These are phyloP conservation scores for Incumbomyces delicatus DNA, from an alignment of 2,329 filamentous ascomycete species.

Conservation along the genomic window DNA sequence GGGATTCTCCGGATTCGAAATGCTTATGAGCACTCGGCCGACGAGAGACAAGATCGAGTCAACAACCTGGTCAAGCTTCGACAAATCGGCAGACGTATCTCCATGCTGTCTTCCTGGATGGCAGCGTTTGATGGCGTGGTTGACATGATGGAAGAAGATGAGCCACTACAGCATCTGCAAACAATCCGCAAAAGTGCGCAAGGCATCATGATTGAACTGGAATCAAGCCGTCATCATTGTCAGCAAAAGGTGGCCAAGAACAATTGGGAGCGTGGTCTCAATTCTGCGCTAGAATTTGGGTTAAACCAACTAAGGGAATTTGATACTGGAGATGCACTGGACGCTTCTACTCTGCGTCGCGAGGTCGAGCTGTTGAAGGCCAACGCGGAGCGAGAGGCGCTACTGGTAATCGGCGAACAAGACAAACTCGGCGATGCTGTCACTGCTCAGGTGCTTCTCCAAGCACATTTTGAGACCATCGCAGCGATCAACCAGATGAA, in stretches of 20 bases:
- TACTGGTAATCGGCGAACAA: slow-evolving; percentile 68
- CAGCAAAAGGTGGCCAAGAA: slow-evolving; percentile 71
- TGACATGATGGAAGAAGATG: slow-evolving; percentile 59
- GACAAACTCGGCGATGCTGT: slow-evolving; percentile 71
- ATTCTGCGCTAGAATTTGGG: slow-evolving; percentile 78
- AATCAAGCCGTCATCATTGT: slow-evolving; percentile 81
- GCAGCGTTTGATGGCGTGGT: slow-evolving; percentile 80
- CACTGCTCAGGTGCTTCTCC: slow-evolving; percentile 71
- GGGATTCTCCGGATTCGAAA: slow-evolving; percentile 68
- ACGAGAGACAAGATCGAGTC: slow-evolving; percentile 70
- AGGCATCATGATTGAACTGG: slow-evolving; percentile 79
- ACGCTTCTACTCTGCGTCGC: slow-evolving; percentile 61
- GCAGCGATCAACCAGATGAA: slow-evolving; percentile 72
- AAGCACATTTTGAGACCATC: slow-evolving; percentile 86
- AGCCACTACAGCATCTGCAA: slow-evolving; percentile 54
- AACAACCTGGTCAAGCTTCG: slow-evolving; percentile 72
- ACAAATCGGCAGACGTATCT: slow-evolving; percentile 74
- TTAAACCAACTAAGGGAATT: slow-evolving; percentile 65
- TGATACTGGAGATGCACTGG: slow-evolving; percentile 56
- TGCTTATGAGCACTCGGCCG: slow-evolving; percentile 70
- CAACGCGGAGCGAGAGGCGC: slow-evolving; percentile 70
- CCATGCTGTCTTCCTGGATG: slow-evolving; percentile 82
- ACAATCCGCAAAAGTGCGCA: slow-evolving; percentile 80
- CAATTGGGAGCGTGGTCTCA: slow-evolving; percentile 79
- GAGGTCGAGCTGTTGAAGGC: slow-evolving; percentile 81